Evolutionary conservation across 805 yeast species (phyloP), one percentile per base, ranked within the genome.

Genomic region (Candida incommunis): DNA sequence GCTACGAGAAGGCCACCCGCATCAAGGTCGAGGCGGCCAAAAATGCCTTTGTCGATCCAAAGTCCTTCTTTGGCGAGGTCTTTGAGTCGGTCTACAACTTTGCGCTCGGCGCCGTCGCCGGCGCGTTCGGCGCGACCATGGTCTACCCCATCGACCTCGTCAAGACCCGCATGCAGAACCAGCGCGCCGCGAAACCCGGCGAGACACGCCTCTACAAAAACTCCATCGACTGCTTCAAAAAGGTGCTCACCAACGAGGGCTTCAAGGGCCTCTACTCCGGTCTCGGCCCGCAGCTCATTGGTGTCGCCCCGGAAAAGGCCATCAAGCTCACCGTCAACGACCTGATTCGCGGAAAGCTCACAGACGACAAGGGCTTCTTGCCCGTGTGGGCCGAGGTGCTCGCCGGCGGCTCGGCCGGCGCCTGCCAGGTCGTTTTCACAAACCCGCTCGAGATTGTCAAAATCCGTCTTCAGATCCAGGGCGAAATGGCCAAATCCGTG

Each of bases 281-380:
- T 45, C 69, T 90, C 43, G 83, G 85, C 7, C 96, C 97, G 16
- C 97, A 92, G 65, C 69, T 90, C 56, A 77, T 92, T 42, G 98
- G 98, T 53, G 97, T 90, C 43, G 97, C 97, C 0, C 98, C 98
- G 2, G 98, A 90, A 63, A 90, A 90, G 69, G 97, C 97, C 40
- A 90, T 90, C 57, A 90, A 90, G 66, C 75, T 90, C 52, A 88
- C 97, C 0, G 94, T 90, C 34, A 90, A 90, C 64, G 98, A 90
- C 61, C 67, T 83, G 46, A 79, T 87, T 47, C 75, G 97, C 56
- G 78, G 79, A 23, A 70, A 76, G 45, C 78, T 90, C 50, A 72
- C 84, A n/a, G 66, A 71, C 41, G 56, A 66, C 22, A 66, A 70
- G 13, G 79, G 78, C 45, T 60, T 68, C 25, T 67, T 78, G 42